Base-by-base conservation (phyloP, 805 yeast genomes). In the Myxozyma sirexii region DNA sequence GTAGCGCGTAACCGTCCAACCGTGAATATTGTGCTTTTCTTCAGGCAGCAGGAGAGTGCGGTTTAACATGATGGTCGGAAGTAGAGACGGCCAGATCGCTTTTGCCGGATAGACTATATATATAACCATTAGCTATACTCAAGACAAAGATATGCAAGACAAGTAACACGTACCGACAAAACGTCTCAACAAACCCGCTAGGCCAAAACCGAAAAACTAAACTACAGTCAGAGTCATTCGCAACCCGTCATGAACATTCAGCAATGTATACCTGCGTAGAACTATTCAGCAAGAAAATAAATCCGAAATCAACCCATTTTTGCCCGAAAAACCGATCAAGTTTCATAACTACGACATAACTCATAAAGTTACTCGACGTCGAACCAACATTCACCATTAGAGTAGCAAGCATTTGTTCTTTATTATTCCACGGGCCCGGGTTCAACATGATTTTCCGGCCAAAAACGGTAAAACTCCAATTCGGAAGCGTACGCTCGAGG, bases 321-420 rank as follows among this genome's bases (percentile, higher is more conserved):
- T 57, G 59, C 19, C 45, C 57, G 51, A 68, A 53, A 53, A 61
- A 61, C 19, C 31, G 31, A 51, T 54, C 43, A 33, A 57, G 57
- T 4, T 56, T 46, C 53, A 66, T 51, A 13, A 60, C 64, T 13
- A 65, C 43, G 68, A 70, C 82, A 80, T 67, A 82, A 71, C 23
- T 81, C 75, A 68, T 82, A 81, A 67, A 81, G 76, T 59, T 53
- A 13, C 55, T 24, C 27, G 42, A 26, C 2, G 48, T 43, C 6
- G 58, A 24, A 15, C 56, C 64, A 31, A 53, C 42, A n/a, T 51
- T 52, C 21, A 60, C 50, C 65, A 77, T 69, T 49, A 79, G 64
- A 62, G 87, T 80, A 7, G 84, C 74, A 60, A 84, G 76, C 83
- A 83, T 82, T 69, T 84, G 87, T 67, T 84, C 88, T 68, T 84